phyloP scores from a whole-genome alignment of 73 alveolate genomes.

The Paramecium octaurelia region DNA sequence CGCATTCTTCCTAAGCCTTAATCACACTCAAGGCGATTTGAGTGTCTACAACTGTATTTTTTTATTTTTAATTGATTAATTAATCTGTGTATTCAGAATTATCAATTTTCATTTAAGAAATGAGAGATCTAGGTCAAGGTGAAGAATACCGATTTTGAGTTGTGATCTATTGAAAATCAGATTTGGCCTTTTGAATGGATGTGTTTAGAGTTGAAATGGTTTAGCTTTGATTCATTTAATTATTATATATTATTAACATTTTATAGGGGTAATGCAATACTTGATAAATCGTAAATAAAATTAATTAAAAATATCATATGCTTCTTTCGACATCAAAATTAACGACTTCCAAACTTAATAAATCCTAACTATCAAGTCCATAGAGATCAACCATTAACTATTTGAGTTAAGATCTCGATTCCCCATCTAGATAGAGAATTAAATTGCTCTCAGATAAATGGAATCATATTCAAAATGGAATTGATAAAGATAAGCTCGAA shows the following conservation, averaged over 20 bases:
- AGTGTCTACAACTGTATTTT: constrained; percentile 13
- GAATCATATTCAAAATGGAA: constrained; percentile 52
- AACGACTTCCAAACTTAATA: background rate
- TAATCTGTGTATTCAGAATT: constrained; percentile 13
- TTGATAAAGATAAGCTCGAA: constrained; percentile 36
- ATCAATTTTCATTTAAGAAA: constrained; percentile 22
- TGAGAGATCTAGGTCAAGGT: background rate
- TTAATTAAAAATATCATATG: background rate
- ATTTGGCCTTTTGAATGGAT: constrained; percentile 19
- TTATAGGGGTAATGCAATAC: background rate
- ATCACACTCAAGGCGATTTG: background rate
- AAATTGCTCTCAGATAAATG: constrained; percentile 32
- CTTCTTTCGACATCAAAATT: constrained; percentile 38
- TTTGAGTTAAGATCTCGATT: constrained; percentile 29
- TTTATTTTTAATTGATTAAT: constrained; percentile 31
- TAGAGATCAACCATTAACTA: constrained; percentile 29
- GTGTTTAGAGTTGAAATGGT: constrained; percentile 37
- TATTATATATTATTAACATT: background rate
- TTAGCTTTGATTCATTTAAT: constrained; percentile 23
- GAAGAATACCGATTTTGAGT: background rate
- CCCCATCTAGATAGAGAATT: constrained; percentile 42
- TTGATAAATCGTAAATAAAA: background rate
- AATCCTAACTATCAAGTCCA: constrained; percentile 39
- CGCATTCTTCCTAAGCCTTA: constrained; percentile 9
- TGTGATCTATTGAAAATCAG: constrained; percentile 3